These are phyloP conservation scores for Ustulina deusta DNA, from an alignment of 2,329 filamentous ascomycete species.

Conservation along the genomic window DNA sequence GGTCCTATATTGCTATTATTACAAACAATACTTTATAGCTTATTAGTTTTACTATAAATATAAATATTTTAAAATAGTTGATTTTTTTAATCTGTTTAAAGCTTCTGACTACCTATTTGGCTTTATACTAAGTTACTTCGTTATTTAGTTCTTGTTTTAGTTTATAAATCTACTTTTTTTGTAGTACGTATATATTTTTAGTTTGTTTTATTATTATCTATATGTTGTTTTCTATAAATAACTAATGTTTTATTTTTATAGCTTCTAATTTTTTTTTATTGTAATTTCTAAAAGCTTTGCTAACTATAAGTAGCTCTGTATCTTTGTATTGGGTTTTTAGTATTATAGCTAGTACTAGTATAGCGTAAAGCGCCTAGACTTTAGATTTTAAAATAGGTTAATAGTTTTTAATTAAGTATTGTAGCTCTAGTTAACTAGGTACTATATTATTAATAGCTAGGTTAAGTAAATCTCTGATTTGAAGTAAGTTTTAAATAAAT, in stretches of 20 bases:
- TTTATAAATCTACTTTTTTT: conserved; percentile 14
- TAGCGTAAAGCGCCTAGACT: background rate
- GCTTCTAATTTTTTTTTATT: conserved; percentile 11
- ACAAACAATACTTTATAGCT: conserved; percentile 23
- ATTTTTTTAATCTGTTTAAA: conserved; percentile 25
- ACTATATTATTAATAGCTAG: background rate
- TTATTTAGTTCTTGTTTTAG: conserved; percentile 11
- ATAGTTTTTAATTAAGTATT: background rate
- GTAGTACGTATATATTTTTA: background rate
- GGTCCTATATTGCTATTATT: background rate
- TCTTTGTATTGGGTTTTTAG: conserved; percentile 4
- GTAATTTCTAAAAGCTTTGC: background rate
- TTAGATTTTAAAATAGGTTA: background rate
- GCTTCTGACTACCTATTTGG: background rate
- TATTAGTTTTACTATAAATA: conserved; percentile 18
- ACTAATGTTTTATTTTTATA: conserved; percentile 1
- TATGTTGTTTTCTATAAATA: conserved; percentile 1
- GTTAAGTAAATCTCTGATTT: background rate
- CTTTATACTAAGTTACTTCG: background rate
- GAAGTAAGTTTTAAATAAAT: background rate
- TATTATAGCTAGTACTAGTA: background rate
- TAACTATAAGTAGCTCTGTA: conserved; percentile 2
- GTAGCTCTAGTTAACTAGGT: background rate
- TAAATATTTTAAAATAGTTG: conserved; percentile 21
- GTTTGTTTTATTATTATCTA: background rate